These are phyloP conservation scores for Pelargonium australe DNA, from an alignment of 441 rosid species.

Conservation along the genomic window DNA sequence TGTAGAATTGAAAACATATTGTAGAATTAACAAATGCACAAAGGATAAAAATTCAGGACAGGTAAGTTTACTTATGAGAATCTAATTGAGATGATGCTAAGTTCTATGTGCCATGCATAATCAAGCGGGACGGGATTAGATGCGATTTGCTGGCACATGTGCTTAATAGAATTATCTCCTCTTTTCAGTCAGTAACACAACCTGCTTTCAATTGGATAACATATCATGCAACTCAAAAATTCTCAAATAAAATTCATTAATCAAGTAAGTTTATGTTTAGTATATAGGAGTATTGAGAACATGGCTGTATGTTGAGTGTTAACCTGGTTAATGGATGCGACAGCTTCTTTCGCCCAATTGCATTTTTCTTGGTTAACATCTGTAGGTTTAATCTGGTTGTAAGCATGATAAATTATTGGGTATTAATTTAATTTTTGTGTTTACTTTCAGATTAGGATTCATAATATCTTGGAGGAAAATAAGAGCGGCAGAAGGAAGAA, in stretches of 20 bases:
- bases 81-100: not conserved
- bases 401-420: not conserved
- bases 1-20: not conserved
- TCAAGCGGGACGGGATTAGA: not conserved
- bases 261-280: not conserved
- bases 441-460: constrained; percentile 60
- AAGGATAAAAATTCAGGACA: not conserved
- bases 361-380: not conserved
- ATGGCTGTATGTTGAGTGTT: not conserved
- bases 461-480: constrained; percentile 56
- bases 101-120: not conserved
- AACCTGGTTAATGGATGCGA: not conserved
- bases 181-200: not conserved
- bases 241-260: not conserved
- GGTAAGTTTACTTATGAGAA: not conserved
- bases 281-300: not conserved
- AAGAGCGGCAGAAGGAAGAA: constrained; percentile 44
- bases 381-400: not conserved
- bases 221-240: not conserved
- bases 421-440: not conserved
- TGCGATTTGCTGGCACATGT: not conserved
- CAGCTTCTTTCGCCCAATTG: not conserved
- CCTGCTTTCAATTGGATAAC: not conserved
- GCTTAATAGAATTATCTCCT: not conserved
- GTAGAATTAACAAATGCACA: not conserved